These are phyloP conservation scores for Aspergillus ochraceoroseus DNA, from an alignment of 2,329 filamentous ascomycete species.

Conservation along the genomic window DNA sequence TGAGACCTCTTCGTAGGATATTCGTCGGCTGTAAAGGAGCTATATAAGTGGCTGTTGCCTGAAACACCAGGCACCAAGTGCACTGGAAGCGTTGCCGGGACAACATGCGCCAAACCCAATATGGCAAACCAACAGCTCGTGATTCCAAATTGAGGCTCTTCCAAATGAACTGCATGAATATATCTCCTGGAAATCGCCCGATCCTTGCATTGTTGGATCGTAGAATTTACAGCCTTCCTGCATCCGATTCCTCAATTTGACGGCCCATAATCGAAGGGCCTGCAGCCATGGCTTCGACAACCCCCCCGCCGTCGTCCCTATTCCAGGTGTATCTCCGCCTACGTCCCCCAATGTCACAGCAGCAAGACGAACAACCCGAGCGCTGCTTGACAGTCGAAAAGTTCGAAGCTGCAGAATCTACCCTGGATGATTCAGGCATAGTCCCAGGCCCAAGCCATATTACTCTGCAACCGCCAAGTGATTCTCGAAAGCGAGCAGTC, in stretches of 20 bases:
- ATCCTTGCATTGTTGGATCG: conserved; percentile 9
- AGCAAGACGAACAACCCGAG: conserved; percentile 44
- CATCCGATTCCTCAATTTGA: neutral
- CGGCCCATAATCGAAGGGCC: conserved; percentile 5
- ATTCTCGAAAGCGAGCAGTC: conserved; percentile 75
- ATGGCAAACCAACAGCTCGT: conserved; percentile 14
- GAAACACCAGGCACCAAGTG: conserved; percentile 6
- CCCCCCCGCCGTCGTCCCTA: conserved; percentile 55
- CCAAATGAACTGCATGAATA: conserved; percentile 8
- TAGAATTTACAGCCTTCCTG: conserved; percentile 6
- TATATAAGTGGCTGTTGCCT: conserved; percentile 9
- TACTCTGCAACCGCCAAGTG: conserved; percentile 72
- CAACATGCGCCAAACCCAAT: conserved; percentile 14
- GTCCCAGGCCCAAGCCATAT: conserved; percentile 58
- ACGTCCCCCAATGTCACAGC: conserved; percentile 56
- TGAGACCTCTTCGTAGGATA: too few species aligned
- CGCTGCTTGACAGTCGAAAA: conserved; percentile 74
- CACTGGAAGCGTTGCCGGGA: conserved; percentile 16
- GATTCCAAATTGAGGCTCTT: conserved; percentile 10
- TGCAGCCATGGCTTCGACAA: conserved; percentile 41
- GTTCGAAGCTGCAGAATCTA: conserved; percentile 34
- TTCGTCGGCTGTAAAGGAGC: too few species aligned
- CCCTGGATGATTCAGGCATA: conserved; percentile 29
- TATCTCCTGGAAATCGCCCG: neutral
- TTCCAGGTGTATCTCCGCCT: conserved; percentile 91